Evolutionary conservation across 352 stramenopile genomes (phyloP).

Genomic region (Blastocystis hominis): DNA sequence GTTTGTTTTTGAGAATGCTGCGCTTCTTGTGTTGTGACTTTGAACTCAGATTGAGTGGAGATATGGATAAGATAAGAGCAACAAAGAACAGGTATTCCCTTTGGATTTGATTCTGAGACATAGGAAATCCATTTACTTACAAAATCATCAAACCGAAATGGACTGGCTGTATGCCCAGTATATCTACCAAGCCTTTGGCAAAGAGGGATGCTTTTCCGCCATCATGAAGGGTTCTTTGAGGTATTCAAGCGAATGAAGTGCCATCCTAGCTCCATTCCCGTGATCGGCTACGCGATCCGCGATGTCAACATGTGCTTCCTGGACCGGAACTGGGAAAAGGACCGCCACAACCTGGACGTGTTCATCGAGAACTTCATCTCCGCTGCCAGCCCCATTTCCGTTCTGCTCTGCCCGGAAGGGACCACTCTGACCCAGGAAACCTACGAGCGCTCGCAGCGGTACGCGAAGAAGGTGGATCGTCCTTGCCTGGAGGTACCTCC

Average conservation of each 20-base stretch:
- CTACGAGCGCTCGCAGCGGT: constrained; percentile 3
- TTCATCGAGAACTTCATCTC: neutral
- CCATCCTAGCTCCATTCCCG: neutral
- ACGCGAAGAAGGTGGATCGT: constrained; percentile 1
- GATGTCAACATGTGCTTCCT: constrained; percentile 25
- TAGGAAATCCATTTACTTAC: constrained; percentile 25
- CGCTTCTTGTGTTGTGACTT: neutral
- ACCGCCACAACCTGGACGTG: neutral
- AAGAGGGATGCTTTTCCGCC: neutral
- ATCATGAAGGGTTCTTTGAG: constrained; percentile 17
- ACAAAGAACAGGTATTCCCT: neutral
- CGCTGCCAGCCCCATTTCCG: neutral
- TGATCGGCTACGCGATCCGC: neutral
- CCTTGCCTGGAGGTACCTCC: neutral
- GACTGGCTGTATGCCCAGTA: constrained; percentile 16
- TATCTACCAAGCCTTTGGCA: neutral
- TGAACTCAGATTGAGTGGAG: constrained; percentile 8
- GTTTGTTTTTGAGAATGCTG: neutral
- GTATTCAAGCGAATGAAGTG: neutral
- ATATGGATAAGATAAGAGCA: constrained; percentile 6
- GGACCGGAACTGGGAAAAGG: constrained; percentile 28
- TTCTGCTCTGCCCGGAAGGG: constrained; percentile 1
- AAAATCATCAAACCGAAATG: constrained; percentile 35
- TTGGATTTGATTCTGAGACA: neutral
- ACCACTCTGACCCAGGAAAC: neutral